Percentiles rank a stretch among this genome's conserved stretches.
phyloP scores from a whole-genome alignment of 495 filamentous ascomycete species.

The Xylaria venustula region DNA sequence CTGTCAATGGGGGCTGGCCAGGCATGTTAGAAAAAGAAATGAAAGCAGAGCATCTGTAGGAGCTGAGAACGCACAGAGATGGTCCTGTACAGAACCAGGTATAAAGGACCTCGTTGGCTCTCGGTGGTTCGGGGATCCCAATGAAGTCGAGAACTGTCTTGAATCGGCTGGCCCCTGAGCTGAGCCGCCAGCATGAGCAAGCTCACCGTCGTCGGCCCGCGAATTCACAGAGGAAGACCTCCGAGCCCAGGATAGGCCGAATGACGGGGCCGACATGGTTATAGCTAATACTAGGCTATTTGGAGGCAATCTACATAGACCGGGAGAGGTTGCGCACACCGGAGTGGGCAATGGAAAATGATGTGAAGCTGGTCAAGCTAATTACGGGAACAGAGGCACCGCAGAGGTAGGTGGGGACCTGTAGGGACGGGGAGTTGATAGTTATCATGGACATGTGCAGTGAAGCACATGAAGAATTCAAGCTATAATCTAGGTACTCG shows the following conservation, averaged over 20 bases:
- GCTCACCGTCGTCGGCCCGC: constrained; percentile 27
- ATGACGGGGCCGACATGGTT: constrained; percentile 35
- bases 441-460: neutral
- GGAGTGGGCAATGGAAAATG: neutral
- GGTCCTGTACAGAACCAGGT: constrained; percentile 67
- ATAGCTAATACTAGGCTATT: neutral
- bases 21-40: constrained; percentile 21
- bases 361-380: neutral
- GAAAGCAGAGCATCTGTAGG: neutral
- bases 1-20: constrained; percentile 54
- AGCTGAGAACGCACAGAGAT: constrained; percentile 51
- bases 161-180: constrained; percentile 23
- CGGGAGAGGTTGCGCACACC: neutral
- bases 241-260: constrained; percentile 39
- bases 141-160: constrained; percentile 37
- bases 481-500: neutral
- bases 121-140: constrained; percentile 47
- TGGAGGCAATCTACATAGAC: neutral
- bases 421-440: neutral
- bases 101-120: constrained; percentile 77
- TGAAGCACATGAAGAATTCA: neutral
- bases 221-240: constrained; percentile 37
- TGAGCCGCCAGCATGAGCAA: constrained; percentile 11
- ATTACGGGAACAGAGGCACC: neutral
- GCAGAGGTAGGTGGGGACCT: neutral